Evolutionary conservation across 2,329 filamentous ascomycete species (phyloP).

Genomic region (Achaetomium macrosporum): DNA sequence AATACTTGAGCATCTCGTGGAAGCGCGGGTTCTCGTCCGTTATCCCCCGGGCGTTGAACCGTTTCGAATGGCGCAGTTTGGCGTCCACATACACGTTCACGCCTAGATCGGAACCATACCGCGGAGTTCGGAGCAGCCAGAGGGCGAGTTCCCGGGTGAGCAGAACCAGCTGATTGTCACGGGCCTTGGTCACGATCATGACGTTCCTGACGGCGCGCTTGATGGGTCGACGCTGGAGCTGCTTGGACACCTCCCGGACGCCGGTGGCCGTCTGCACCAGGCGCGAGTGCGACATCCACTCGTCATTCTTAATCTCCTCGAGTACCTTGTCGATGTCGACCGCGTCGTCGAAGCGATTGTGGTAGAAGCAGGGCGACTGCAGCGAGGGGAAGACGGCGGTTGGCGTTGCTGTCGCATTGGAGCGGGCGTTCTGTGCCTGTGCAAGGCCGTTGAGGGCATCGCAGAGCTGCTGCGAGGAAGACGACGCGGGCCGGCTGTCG

Average conservation of each 20-base stretch:
- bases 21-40: constrained; percentile 70
- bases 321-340: constrained; percentile 93
- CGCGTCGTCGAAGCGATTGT: constrained; percentile 92
- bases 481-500: constrained; percentile 38
- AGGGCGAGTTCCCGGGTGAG: constrained; percentile 80
- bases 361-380: constrained; percentile 94
- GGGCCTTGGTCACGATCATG: constrained; percentile 98
- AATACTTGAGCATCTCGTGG: constrained; percentile 82
- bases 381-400: constrained; percentile 59
- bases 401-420: constrained; percentile 35
- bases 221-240: constrained; percentile 86
- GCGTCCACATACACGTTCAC: constrained; percentile 98
- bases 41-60: constrained; percentile 73
- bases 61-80: constrained; percentile 80
- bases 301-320: constrained; percentile 85
- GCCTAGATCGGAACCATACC: constrained; percentile 83
- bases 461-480: constrained; percentile 57
- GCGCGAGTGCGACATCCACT: constrained; percentile 87
- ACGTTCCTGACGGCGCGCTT: constrained; percentile 87
- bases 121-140: constrained; percentile 83
- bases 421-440: constrained; percentile 29
- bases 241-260: constrained; percentile 91
- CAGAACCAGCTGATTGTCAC: constrained; percentile 87
- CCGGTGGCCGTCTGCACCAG: constrained; percentile 93
- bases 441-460: constrained; percentile 52